These are phyloP conservation scores for Eutrema heterophyllum DNA, from an alignment of 345 rosid genomes.

Conservation along the genomic window DNA sequence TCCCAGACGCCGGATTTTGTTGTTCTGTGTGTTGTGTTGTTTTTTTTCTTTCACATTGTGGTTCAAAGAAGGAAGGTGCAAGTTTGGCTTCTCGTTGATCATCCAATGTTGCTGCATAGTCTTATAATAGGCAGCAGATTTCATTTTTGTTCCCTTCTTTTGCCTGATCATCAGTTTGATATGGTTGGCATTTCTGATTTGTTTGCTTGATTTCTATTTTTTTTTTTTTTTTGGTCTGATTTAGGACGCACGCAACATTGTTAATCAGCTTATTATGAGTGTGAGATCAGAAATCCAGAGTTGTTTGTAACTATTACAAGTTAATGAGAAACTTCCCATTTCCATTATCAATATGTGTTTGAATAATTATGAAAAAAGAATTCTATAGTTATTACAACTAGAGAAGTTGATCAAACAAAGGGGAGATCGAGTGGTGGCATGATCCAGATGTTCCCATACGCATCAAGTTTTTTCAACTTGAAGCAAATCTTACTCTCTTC, in stretches of 20 bases:
- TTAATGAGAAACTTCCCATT: background rate
- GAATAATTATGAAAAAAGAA: background rate
- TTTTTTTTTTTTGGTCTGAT: background rate
- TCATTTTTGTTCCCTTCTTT: background rate
- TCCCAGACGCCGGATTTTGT: slow-evolving; percentile 8
- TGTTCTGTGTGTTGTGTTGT: slow-evolving; percentile 28
- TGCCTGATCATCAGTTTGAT: slow-evolving; percentile 11
- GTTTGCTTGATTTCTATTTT: slow-evolving; percentile 2
- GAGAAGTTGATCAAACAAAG: background rate
- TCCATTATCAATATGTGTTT: background rate
- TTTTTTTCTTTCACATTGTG: slow-evolving; percentile 1
- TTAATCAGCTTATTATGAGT: slow-evolving; percentile 20
- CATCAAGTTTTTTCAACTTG: background rate
- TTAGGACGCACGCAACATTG: slow-evolving; percentile 21
- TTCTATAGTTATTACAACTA: background rate
- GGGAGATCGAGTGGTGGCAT: slow-evolving; percentile 9
- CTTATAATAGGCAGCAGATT: slow-evolving; percentile 27
- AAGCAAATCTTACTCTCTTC: background rate
- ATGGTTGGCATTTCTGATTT: slow-evolving; percentile 6
- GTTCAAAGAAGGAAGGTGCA: slow-evolving; percentile 26
- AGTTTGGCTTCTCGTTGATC: slow-evolving; percentile 24
- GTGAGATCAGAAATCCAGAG: slow-evolving; percentile 11
- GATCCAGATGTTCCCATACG: slow-evolving; percentile 17
- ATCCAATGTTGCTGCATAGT: slow-evolving; percentile 28
- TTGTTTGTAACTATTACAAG: slow-evolving; percentile 17